Conservation (phyloP, 2,329 filamentous ascomycete genomes). For the Trichoderma breve region DNA sequence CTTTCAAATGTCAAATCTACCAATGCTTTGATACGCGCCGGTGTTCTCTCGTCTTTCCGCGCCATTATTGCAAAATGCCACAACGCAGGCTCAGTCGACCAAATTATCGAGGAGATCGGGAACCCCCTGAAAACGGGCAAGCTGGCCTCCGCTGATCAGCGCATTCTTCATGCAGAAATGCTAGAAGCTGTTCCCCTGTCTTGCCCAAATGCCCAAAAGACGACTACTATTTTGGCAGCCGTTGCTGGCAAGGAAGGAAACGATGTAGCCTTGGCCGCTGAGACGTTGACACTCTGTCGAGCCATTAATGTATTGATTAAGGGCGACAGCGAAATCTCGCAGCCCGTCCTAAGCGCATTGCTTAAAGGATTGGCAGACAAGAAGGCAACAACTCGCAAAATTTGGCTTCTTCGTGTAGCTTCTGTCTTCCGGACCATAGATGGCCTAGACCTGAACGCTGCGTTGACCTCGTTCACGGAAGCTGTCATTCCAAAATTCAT, state of each 20-base stretch:
- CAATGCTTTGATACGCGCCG: slow-evolving; percentile 72
- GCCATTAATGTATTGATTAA: slow-evolving; percentile 63
- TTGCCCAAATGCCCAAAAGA: slow-evolving; percentile 60
- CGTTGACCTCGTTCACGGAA: slow-evolving; percentile 52
- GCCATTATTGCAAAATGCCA: slow-evolving; percentile 62
- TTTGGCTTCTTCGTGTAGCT: slow-evolving; percentile 77
- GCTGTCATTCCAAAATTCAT: slow-evolving; percentile 55
- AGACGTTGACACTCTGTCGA: slow-evolving; percentile 68
- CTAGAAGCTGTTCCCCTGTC: slow-evolving; percentile 64
- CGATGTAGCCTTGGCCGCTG: slow-evolving; percentile 74
- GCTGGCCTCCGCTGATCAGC: slow-evolving; percentile 79
- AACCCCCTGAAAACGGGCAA: slow-evolving; percentile 80
- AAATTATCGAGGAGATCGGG: slow-evolving; percentile 74
- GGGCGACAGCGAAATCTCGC: slow-evolving; percentile 61
- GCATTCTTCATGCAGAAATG: slow-evolving; percentile 78
- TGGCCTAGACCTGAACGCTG: slow-evolving; percentile 46
- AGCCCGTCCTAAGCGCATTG: slow-evolving; percentile 66
- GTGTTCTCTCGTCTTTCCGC: slow-evolving; percentile 72
- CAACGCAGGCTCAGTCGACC: slow-evolving; percentile 58
- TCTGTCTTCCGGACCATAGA: slow-evolving; percentile 62
- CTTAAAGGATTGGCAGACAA: slow-evolving; percentile 85
- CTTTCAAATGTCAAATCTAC: slow-evolving; percentile 90
- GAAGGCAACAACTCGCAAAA: slow-evolving; percentile 69
- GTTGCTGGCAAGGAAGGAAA: slow-evolving; percentile 83
- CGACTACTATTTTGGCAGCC: slow-evolving; percentile 64